These are phyloP conservation scores for Solanum hybrid DNA, from an alignment of 305 asterid genomes.

Conservation along the genomic window DNA sequence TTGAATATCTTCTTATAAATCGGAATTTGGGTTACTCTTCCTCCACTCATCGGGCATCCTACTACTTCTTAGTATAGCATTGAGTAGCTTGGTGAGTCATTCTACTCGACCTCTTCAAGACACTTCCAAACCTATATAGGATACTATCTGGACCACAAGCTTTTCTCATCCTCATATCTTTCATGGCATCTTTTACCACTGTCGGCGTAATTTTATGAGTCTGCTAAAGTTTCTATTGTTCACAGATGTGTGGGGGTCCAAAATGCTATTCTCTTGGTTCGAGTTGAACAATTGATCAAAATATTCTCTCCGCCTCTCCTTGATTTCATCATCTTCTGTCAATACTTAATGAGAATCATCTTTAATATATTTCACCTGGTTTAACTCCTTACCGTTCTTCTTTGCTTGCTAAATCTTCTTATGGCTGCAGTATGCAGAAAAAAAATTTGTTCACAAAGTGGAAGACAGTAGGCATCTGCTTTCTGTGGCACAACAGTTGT, in stretches of 20 bases:
- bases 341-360: neutral
- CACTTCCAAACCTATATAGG: neutral
- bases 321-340: neutral
- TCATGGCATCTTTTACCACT: neutral
- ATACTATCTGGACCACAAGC: neutral
- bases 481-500: constrained; percentile 62
- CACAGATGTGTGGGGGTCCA: neutral
- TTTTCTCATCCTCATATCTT: neutral
- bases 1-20: neutral
- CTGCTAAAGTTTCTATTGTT: neutral
- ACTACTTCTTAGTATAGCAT: neutral
- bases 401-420: neutral
- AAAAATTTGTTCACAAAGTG: constrained; percentile 50
- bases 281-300: neutral
- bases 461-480: constrained; percentile 39
- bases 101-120: neutral
- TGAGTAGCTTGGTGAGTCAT: neutral
- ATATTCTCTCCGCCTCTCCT: neutral
- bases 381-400: neutral
- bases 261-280: neutral
- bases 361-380: neutral
- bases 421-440: constrained; percentile 66
- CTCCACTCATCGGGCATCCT: neutral
- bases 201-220: neutral
- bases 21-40: neutral